Evolutionary conservation across 495 filamentous ascomycete species (phyloP).

Genomic region (Sordaria brevicollis): DNA sequence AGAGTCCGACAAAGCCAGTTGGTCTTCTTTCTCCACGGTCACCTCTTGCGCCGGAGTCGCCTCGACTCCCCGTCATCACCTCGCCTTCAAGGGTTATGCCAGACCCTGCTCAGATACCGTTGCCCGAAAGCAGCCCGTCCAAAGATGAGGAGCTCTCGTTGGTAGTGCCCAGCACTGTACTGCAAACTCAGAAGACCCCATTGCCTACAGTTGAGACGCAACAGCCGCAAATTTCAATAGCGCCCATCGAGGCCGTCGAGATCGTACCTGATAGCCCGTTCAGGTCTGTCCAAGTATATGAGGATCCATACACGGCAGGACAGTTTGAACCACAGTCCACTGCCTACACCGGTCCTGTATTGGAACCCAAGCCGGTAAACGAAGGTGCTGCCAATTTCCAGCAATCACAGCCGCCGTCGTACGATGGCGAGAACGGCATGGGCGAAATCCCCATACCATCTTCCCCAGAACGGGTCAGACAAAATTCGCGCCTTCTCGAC

Average conservation of each 20-base stretch:
- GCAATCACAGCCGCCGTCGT: constrained; percentile 2
- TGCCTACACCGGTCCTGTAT: constrained; percentile 32
- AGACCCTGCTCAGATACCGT: constrained; percentile 9
- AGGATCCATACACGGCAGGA: constrained; percentile 48
- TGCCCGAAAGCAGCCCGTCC: constrained; percentile 18
- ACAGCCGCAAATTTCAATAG: background rate
- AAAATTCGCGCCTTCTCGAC: constrained; percentile 50
- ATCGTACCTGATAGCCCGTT: constrained; percentile 20
- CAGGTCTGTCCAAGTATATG: constrained; percentile 43
- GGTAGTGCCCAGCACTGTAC: constrained; percentile 25
- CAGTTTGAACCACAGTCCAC: constrained; percentile 32
- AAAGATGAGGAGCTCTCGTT: constrained; percentile 43
- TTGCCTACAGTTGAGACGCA: constrained; percentile 6
- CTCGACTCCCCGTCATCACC: constrained; percentile 10
- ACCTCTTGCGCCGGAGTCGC: constrained; percentile 2
- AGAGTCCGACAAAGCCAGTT: constrained; percentile 27
- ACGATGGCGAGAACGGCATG: constrained; percentile 8
- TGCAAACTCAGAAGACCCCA: constrained; percentile 7
- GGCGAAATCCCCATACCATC: constrained; percentile 10
- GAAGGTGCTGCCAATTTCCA: constrained; percentile 37
- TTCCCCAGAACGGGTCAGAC: constrained; percentile 41
- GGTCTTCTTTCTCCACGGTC: constrained; percentile 18
- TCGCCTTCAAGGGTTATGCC: constrained; percentile 27
- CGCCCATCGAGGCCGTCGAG: constrained; percentile 10
- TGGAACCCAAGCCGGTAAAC: constrained; percentile 43